These are phyloP conservation scores for Dactylellina drechsleri DNA, from an alignment of 2,329 filamentous ascomycete species.

Conservation along the genomic window DNA sequence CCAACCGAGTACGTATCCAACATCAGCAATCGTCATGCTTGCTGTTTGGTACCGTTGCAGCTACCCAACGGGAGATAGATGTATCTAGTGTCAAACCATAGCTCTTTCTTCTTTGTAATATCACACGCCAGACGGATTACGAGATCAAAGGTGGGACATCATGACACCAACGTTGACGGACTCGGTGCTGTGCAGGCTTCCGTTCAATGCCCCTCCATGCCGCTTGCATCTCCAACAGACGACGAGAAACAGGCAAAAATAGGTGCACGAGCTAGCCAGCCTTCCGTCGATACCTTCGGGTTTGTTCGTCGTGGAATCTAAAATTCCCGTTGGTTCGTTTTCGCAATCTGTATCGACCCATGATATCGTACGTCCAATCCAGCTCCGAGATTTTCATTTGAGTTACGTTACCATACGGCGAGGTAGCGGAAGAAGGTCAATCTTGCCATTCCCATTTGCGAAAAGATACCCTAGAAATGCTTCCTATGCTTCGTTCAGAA, in stretches of 20 bases:
- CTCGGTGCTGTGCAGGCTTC: slow-evolving; percentile 1
- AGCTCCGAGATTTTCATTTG: slow-evolving; percentile 39
- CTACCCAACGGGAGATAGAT: slow-evolving; percentile 25
- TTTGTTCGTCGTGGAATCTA: slow-evolving; percentile 17
- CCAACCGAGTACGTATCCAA: slow-evolving; percentile 23
- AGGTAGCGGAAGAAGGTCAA: slow-evolving; percentile 39
- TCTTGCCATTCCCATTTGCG: slow-evolving; percentile 42
- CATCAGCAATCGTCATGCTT: slow-evolving; percentile 10
- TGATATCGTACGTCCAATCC: slow-evolving; percentile 12
- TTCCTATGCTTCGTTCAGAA: neutral
- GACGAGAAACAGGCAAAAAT: neutral
- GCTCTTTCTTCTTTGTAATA: slow-evolving; percentile 34
- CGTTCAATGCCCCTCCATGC: slow-evolving; percentile 45
- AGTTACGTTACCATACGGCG: slow-evolving; percentile 54
- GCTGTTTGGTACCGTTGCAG: slow-evolving; percentile 9
- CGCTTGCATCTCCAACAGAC: slow-evolving; percentile 33
- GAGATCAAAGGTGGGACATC: slow-evolving; percentile 29
- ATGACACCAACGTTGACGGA: slow-evolving; percentile 1
- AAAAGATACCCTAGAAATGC: slow-evolving; percentile 8
- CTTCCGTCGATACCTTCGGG: slow-evolving; percentile 35
- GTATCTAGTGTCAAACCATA: neutral
- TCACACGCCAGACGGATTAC: slow-evolving; percentile 23
- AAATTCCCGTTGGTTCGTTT: slow-evolving; percentile 3
- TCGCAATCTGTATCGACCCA: neutral
- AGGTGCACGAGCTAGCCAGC: neutral